phyloP scores from a whole-genome alignment of 208 protist genomes.

The Acanthamoeba sp. region DNA sequence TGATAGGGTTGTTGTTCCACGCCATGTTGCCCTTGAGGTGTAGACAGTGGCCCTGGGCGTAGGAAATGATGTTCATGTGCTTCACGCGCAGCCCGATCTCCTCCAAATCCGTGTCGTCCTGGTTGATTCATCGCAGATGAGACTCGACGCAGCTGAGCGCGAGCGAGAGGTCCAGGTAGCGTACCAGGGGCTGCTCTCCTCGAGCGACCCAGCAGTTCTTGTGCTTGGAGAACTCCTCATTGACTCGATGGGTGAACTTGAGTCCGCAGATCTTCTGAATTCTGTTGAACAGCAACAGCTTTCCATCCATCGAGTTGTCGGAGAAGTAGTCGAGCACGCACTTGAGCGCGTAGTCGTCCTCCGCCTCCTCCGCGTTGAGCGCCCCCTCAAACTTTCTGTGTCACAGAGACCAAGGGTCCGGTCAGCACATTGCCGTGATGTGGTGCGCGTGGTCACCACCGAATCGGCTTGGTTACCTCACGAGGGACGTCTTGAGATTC shows the following conservation, averaged over 20 bases:
- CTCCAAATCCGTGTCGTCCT: constrained; percentile 81
- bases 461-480: constrained; percentile 11
- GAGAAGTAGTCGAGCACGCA: constrained; percentile 73
- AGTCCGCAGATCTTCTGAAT: constrained; percentile 84
- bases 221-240: constrained; percentile 67
- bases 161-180: background rate
- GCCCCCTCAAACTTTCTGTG: constrained; percentile 41
- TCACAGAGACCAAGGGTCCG: background rate
- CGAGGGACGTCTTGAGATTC: constrained; percentile 71
- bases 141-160: too few relatives aligned
- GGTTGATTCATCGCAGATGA: background rate
- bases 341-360: constrained; percentile 66
- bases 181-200: constrained; percentile 71
- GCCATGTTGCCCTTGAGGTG: constrained; percentile 73
- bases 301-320: constrained; percentile 78
- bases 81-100: constrained; percentile 82
- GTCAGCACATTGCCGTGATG: background rate
- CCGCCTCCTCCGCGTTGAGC: constrained; percentile 36
- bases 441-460: background rate
- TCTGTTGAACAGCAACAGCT: constrained; percentile 81
- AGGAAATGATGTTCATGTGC: constrained; percentile 81
- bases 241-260: constrained; percentile 79
- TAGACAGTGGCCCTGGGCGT: constrained; percentile 74
- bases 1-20: constrained; percentile 76
- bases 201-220: constrained; percentile 77